Base-by-base conservation (phyloP, 2,329 filamentous ascomycete species). In the Chaetomium olivaceum region DNA sequence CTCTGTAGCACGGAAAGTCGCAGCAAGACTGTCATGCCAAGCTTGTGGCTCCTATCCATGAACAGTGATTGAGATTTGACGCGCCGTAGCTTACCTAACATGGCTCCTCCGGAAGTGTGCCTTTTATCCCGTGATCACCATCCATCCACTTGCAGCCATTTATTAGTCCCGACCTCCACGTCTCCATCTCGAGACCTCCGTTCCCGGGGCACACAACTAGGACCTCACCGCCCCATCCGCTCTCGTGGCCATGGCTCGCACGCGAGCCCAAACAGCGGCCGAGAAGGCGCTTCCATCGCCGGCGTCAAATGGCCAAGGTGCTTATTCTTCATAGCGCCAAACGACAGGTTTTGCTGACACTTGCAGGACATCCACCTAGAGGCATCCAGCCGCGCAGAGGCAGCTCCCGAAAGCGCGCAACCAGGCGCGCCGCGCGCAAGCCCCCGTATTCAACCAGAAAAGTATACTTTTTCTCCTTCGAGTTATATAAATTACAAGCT, bases 221-320 rank as follows among this genome's bases (percentile, higher is more conserved):
- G 33, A 39, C 33, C 33, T 39, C 33, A 12, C 33, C 16, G 11
- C 12, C 4, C 33, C 11, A 11, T 39, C 33, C 33, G 12, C 16
- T 39, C 33, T 39, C 12, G 16, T 46, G 19, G 43, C 43, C 19
- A 46, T 46, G 19, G 43, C 43, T 19, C 16, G 7, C 43, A 46
- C 43, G n/a, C 43, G 43, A 46, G 43, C 43, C 43, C 19, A 46
- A 46, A 46, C 19, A 46, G 43, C 43, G 19, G 43, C 43, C 43
- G 19, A 46, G 9, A 63, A 29, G 61, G 59, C 58, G 63, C 68
- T 63, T 46, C 57, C 43, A 65, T 69, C 63, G 36, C 63, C 63
- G 61, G 63, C 65, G 57, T 64, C 58, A 69, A 64, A 65, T 58
- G 4, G 65, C 64, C 64, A 66, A 70, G 67, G 68, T 70, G 67